Percentiles rank a stretch among this genome's conserved stretches.
phyloP scores from a whole-genome alignment of 305 asterid species.

The Solanum hybrid region DNA sequence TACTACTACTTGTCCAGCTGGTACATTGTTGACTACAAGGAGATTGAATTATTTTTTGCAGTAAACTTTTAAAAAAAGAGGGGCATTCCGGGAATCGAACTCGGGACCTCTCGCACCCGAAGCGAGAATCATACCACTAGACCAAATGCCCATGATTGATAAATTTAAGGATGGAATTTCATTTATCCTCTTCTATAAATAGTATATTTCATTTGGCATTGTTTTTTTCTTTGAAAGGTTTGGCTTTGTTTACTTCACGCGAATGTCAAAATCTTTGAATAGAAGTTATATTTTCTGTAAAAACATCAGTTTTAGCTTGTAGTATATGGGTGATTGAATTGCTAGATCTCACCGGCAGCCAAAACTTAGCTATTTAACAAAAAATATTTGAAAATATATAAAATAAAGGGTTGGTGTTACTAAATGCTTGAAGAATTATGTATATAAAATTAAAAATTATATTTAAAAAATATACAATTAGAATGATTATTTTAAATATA shows the following conservation, averaged over 20 bases:
- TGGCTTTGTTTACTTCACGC: not conserved
- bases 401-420: not conserved
- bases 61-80: not conserved
- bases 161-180: accelerated
- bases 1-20: too few relatives aligned
- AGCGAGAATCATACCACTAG: constrained; percentile 81
- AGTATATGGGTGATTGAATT: not conserved
- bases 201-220: not conserved
- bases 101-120: constrained; percentile 92
- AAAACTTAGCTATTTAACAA: not conserved
- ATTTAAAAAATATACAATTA: too few relatives aligned
- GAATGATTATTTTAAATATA: not conserved
- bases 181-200: not conserved
- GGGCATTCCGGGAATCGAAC: constrained; percentile 86
- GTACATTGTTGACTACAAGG: too few relatives aligned
- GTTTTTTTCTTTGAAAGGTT: not conserved
- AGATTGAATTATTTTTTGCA: not conserved
- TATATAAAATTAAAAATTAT: too few relatives aligned
- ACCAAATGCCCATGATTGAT: constrained; percentile 28
- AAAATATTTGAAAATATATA: too few relatives aligned
- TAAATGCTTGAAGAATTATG: not conserved
- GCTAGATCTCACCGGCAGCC: not conserved
- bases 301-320: not conserved
- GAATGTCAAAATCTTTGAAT: not conserved
- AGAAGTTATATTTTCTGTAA: not conserved